Evolutionary conservation across 805 yeast species (phyloP).

Genomic region (Lipomyces sp.): DNA sequence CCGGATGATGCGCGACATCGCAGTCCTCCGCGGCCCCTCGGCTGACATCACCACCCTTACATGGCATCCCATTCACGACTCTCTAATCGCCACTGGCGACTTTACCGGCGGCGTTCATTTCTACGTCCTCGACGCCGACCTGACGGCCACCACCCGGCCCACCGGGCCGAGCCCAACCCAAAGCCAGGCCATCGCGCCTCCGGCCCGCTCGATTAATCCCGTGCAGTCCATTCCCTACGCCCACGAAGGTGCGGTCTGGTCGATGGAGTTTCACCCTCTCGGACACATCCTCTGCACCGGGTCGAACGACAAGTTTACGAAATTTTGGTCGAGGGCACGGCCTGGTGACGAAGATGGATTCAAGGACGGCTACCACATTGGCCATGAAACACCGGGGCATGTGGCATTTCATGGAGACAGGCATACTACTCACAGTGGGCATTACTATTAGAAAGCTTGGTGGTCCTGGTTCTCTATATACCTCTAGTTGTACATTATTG

Average conservation of each 20-base stretch:
- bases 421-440: slow-evolving; percentile 6
- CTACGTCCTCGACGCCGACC: slow-evolving; percentile 55
- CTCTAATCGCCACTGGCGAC: slow-evolving; percentile 77
- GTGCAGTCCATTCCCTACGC: slow-evolving; percentile 70
- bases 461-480: too few relatives aligned
- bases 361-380: slow-evolving; percentile 68
- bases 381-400: slow-evolving; percentile 11
- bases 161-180: slow-evolving; percentile 18
- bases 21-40: slow-evolving; percentile 72
- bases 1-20: slow-evolving; percentile 74
- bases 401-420: neutral
- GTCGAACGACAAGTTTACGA: slow-evolving; percentile 85
- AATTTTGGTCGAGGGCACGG: slow-evolving; percentile 92
- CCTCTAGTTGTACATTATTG: too few relatives aligned
- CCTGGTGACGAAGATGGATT: slow-evolving; percentile 84
- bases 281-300: slow-evolving; percentile 92
- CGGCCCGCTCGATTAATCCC: slow-evolving; percentile 34
- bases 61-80: slow-evolving; percentile 90
- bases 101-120: slow-evolving; percentile 85
- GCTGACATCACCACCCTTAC: slow-evolving; percentile 79
- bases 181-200: slow-evolving; percentile 7
- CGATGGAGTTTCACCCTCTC: slow-evolving; percentile 86
- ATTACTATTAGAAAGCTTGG: neutral
- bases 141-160: slow-evolving; percentile 34
- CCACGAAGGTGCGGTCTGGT: slow-evolving; percentile 88